Conservation (phyloP, 2,329 filamentous ascomycete genomes). For the Thyridium curvatum region DNA sequence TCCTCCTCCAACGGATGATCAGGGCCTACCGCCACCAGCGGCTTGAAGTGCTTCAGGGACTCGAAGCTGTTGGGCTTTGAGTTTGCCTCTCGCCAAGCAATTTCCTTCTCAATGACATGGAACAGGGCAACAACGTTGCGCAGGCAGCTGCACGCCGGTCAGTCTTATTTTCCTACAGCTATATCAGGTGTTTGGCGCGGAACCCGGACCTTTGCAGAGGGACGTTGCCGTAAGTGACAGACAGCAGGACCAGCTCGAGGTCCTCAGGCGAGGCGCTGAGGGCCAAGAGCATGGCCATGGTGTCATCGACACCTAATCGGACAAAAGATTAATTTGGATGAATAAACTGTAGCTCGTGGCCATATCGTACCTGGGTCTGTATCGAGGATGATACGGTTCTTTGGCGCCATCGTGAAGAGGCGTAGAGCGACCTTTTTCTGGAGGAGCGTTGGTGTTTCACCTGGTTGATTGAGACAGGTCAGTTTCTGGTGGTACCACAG, state of each 20-base stretch:
- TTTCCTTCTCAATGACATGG: slow-evolving; percentile 84
- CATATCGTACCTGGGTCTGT: slow-evolving; percentile 70
- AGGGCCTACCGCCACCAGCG: slow-evolving; percentile 80
- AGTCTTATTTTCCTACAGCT: slow-evolving; percentile 2
- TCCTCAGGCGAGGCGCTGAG: slow-evolving; percentile 77
- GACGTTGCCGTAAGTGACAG: slow-evolving; percentile 91
- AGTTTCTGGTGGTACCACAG: too few relatives aligned
- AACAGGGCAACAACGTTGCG: slow-evolving; percentile 87
- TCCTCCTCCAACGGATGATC: slow-evolving; percentile 81
- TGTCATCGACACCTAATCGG: slow-evolving; percentile 72
- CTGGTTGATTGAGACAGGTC: too few relatives aligned
- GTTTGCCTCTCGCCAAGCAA: slow-evolving; percentile 69
- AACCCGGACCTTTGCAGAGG: slow-evolving; percentile 69
- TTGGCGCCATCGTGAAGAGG: slow-evolving; percentile 49
- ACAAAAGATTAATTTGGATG: too few relatives aligned
- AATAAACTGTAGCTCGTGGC: neutral
- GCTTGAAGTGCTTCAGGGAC: slow-evolving; percentile 65
- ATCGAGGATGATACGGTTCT: slow-evolving; percentile 84
- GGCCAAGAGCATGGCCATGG: slow-evolving; percentile 81
- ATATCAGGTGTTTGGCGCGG: neutral
- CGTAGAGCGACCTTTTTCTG: too few relatives aligned
- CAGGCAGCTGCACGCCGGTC: slow-evolving; percentile 55
- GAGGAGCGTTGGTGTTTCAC: too few relatives aligned
- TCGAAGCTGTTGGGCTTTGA: slow-evolving; percentile 67
- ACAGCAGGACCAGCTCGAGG: slow-evolving; percentile 78